Evolutionary conservation across 2,329 filamentous ascomycete species (phyloP).

Genomic region (Fusarium sp.): DNA sequence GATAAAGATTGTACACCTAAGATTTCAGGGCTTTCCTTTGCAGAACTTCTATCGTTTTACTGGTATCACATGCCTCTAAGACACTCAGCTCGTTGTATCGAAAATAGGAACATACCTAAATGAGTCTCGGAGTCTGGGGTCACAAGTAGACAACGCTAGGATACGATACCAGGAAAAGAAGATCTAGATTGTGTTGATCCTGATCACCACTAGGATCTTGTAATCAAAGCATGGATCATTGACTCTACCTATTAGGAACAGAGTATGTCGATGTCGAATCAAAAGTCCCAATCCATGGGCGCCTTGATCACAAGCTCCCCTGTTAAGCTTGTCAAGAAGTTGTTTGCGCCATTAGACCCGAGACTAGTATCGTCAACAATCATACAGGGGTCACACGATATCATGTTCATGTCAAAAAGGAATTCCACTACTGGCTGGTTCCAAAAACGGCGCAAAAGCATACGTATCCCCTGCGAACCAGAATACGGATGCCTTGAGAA

Average conservation of each 20-base stretch:
- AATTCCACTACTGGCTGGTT: neutral
- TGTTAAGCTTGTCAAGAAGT: constrained; percentile 16
- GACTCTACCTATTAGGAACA: neutral
- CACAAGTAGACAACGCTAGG: neutral
- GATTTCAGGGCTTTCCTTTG: neutral
- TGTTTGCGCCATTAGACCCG: constrained; percentile 2
- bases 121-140: neutral
- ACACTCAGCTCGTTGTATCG: no score
- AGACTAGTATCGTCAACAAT: neutral
- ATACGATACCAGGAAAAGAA: neutral
- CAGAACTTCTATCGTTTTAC: neutral
- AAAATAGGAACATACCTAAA: no score
- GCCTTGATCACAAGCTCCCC: constrained; percentile 14
- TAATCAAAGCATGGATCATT: neutral
- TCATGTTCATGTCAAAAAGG: neutral
- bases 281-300: neutral
- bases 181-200: neutral
- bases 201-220: neutral
- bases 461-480: constrained; percentile 35
- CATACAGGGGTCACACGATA: neutral
- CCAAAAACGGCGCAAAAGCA: constrained; percentile 8
- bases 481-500: constrained; percentile 44
- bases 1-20: neutral
- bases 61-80: no score
- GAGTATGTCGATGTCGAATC: constrained; percentile 5